Conservation (phyloP, 2,329 filamentous ascomycete genomes). For the Aspergillus neotritici region DNA sequence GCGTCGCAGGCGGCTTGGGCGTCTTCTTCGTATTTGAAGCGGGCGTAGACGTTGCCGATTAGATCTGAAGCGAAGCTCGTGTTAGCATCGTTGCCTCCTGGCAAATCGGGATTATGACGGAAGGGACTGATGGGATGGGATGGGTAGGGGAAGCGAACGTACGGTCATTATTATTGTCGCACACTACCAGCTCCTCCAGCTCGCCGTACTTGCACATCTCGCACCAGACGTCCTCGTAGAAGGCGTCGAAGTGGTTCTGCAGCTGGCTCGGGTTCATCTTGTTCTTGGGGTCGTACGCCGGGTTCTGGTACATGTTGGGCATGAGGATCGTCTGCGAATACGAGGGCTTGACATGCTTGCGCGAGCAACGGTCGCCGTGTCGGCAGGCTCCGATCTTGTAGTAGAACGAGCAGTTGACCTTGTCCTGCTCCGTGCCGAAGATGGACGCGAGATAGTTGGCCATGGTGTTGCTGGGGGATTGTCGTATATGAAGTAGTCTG, state of each 20-base stretch:
- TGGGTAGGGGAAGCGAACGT: slow-evolving; percentile 35
- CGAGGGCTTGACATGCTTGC: slow-evolving; percentile 98
- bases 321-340: slow-evolving; percentile 97
- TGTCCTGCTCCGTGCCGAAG: slow-evolving; percentile 99
- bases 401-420: slow-evolving; percentile 99
- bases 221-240: slow-evolving; percentile 99
- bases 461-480: slow-evolving; percentile 51
- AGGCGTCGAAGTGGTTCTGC: slow-evolving; percentile 99
- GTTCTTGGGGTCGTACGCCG: slow-evolving; percentile 90
- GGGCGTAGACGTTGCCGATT: slow-evolving; percentile 97
- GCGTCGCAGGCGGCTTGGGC: slow-evolving; percentile 91
- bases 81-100: slow-evolving; percentile 11
- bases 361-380: slow-evolving; percentile 94
- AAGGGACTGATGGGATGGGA: background rate
- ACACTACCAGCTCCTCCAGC: slow-evolving; percentile 94
- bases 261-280: slow-evolving; percentile 95
- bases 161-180: slow-evolving; percentile 99
- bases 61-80: slow-evolving; percentile 55
- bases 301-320: slow-evolving; percentile 98
- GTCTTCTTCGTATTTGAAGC: slow-evolving; percentile 99
- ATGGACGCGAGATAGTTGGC: slow-evolving; percentile 98
- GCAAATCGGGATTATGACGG: background rate
- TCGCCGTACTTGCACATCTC: slow-evolving; percentile 99
- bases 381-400: slow-evolving; percentile 99
- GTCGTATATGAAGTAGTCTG: background rate